These are phyloP conservation scores for Geotrichum carabidarum DNA, from an alignment of 1,139 yeast genomes.

Conservation along the genomic window DNA sequence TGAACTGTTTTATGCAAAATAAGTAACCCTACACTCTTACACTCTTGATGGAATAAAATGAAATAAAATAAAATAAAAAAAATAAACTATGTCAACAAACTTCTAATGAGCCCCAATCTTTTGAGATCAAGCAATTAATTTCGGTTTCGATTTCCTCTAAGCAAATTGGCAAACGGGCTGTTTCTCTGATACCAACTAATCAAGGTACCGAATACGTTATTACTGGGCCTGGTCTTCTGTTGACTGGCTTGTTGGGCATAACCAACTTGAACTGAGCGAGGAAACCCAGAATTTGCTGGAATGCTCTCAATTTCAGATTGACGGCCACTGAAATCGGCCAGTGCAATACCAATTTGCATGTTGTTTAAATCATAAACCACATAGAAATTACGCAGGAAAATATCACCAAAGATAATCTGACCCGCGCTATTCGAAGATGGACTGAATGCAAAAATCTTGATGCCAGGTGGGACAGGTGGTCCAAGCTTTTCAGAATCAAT, in stretches of 20 bases:
- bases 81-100: too few species aligned
- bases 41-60: too few species aligned
- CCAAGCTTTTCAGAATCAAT: constrained; percentile 24
- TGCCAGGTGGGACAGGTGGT: constrained; percentile 22
- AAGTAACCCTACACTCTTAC: too few species aligned
- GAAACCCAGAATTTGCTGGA: constrained; percentile 16
- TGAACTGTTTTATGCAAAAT: too few species aligned
- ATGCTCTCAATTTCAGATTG: constrained; percentile 21
- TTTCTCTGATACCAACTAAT: background rate
- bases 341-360: constrained; percentile 29
- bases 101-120: too few species aligned
- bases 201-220: background rate
- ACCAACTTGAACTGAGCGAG: constrained; percentile 19
- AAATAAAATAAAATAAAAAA: too few species aligned
- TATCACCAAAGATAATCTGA: constrained; percentile 30
- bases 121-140: background rate
- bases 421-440: constrained; percentile 23
- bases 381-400: constrained; percentile 29
- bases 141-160: background rate
- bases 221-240: background rate
- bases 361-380: constrained; percentile 29
- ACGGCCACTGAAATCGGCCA: constrained; percentile 23
- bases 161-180: constrained; percentile 4
- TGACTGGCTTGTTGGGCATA: background rate
- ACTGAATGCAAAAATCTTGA: constrained; percentile 25